Percentiles rank a stretch among this genome's conserved stretches.
Evolutionary conservation across 2,329 filamentous ascomycete species (phyloP).

Genomic region (Cladosporium sp.): DNA sequence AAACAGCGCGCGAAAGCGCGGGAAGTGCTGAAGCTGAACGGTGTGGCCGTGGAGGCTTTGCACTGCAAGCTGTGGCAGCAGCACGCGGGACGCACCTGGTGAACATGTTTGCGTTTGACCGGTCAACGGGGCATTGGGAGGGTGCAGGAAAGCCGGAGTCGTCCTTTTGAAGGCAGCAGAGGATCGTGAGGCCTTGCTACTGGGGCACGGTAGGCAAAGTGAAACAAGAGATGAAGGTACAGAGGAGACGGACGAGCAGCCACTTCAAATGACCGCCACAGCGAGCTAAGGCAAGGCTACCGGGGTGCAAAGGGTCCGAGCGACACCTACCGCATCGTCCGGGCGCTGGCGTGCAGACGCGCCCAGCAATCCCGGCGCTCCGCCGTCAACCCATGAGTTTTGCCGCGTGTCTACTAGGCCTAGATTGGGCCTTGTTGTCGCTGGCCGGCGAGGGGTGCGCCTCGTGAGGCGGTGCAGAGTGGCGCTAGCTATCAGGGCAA

Average conservation of each 20-base stretch:
- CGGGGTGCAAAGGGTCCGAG: constrained; percentile 10
- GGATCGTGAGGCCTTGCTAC: constrained; percentile 5
- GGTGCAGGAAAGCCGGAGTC: constrained; percentile 4
- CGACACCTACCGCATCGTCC: constrained; percentile 2
- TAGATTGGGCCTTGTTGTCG: not conserved
- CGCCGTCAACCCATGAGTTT: not conserved
- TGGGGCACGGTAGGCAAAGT: constrained; percentile 7
- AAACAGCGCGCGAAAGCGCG: not conserved
- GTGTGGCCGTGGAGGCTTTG: constrained; percentile 15
- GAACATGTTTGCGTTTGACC: constrained; percentile 8
- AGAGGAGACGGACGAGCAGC: constrained; percentile 13
- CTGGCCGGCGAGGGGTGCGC: not conserved
- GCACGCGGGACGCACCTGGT: constrained; percentile 7
- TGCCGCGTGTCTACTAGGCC: constrained; percentile 12
- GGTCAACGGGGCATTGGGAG: constrained; percentile 6
- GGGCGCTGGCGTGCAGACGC: constrained; percentile 11
- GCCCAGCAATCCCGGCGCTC: constrained; percentile 11
- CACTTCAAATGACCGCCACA: constrained; percentile 14
- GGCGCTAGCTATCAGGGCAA: not conserved
- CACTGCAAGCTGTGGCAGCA: constrained; percentile 2
- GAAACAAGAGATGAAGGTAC: constrained; percentile 12
- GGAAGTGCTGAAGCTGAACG: not conserved
- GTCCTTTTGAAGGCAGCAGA: not conserved
- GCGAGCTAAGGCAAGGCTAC: constrained; percentile 7
- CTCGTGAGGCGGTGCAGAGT: constrained; percentile 9